These are phyloP conservation scores for Fusarium nygamai DNA, from an alignment of 2,329 filamentous ascomycete species.

Conservation along the genomic window DNA sequence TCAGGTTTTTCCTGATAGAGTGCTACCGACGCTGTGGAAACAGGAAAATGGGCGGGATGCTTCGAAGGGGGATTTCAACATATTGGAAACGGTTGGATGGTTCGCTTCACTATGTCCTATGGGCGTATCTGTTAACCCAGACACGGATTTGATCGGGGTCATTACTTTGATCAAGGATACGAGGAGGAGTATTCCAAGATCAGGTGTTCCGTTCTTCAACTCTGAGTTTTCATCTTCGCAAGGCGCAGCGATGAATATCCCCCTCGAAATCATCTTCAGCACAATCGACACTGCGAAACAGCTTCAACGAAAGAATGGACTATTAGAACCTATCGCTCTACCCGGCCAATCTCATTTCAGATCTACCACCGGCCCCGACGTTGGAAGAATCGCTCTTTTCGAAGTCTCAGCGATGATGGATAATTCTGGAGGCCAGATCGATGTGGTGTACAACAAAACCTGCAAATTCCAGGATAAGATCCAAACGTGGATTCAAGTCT, in stretches of 20 bases:
- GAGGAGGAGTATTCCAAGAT: constrained; percentile 55
- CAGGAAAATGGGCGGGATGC: constrained; percentile 61
- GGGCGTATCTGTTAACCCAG: constrained; percentile 53
- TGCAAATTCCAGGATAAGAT: constrained; percentile 56
- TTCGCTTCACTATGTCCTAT: constrained; percentile 67
- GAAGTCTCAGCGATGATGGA: constrained; percentile 61
- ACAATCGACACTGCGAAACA: constrained; percentile 62
- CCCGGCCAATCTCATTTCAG: constrained; percentile 53
- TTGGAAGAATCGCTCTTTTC: constrained; percentile 61
- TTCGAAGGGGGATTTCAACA: constrained; percentile 58
- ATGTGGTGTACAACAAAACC: constrained; percentile 56
- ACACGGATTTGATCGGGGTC: constrained; percentile 61
- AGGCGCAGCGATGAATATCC: constrained; percentile 52
- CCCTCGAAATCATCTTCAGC: constrained; percentile 68
- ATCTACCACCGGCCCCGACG: constrained; percentile 56
- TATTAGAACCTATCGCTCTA: constrained; percentile 59
- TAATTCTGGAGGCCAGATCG: constrained; percentile 54
- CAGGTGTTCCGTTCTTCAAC: constrained; percentile 61
- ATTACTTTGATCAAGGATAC: constrained; percentile 65
- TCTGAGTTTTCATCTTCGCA: constrained; percentile 53
- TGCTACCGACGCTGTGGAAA: constrained; percentile 63
- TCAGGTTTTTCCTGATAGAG: constrained; percentile 63
- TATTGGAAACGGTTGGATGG: constrained; percentile 68
- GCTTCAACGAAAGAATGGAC: constrained; percentile 57
- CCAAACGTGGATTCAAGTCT: constrained; percentile 57